phyloP scores from a whole-genome alignment of 768 basidiomycete genomes.

The Mycena vitilis region DNA sequence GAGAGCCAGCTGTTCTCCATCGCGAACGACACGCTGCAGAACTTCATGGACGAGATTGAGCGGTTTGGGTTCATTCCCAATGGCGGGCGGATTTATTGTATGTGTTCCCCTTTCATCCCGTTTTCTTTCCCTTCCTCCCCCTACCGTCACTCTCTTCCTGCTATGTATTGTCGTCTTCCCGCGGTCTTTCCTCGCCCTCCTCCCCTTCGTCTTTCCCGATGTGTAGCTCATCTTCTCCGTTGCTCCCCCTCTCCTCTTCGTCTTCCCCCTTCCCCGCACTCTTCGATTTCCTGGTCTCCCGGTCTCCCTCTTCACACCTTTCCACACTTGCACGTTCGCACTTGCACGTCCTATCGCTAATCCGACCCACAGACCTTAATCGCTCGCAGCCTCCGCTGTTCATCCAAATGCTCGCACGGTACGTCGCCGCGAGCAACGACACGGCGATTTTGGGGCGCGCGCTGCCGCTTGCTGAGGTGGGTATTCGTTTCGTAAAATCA shows the following conservation, averaged over 20 bases:
- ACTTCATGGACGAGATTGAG: conserved; percentile 95
- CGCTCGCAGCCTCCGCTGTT: conserved; percentile 95
- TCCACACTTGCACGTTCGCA: too few relatives aligned
- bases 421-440: conserved; percentile 79
- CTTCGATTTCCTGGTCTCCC: too few relatives aligned
- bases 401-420: conserved; percentile 92
- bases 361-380: conserved; percentile 68
- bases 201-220: too few relatives aligned
- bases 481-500: too few relatives aligned
- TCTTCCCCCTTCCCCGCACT: too few relatives aligned
- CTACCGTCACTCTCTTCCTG: too few relatives aligned
- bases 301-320: too few relatives aligned
- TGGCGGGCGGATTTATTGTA: conserved; percentile 92
- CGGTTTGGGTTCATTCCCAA: conserved; percentile 93
- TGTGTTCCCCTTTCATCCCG: conserved; percentile 25
- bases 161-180: too few relatives aligned
- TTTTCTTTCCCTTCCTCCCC: background rate
- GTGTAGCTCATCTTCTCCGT: too few relatives aligned
- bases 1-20: conserved; percentile 79
- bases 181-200: too few relatives aligned
- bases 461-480: conserved; percentile 85
- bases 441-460: conserved; percentile 80
- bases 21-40: conserved; percentile 83
- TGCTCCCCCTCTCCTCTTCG: too few relatives aligned
- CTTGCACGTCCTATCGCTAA: background rate